phyloP scores from a whole-genome alignment of 2,329 filamentous ascomycete species.

The Macrophomina phaseolina region DNA sequence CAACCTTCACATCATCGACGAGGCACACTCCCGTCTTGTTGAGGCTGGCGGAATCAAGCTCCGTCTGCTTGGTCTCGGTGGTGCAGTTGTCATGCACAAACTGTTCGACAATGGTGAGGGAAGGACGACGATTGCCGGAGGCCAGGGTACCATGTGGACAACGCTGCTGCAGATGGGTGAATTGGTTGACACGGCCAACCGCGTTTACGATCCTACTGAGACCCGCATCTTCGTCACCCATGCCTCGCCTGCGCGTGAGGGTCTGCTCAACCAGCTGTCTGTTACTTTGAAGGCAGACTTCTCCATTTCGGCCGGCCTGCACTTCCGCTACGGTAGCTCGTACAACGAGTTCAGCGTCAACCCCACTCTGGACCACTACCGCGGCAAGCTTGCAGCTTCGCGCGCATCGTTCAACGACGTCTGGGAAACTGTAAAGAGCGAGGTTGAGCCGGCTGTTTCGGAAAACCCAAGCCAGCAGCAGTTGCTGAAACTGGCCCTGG shows the following conservation, averaged over 20 bases:
- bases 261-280: slow-evolving; percentile 95
- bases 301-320: slow-evolving; percentile 93
- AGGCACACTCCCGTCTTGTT: slow-evolving; percentile 92
- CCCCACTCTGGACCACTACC: slow-evolving; percentile 95
- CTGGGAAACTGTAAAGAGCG: slow-evolving; percentile 96
- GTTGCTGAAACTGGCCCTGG: slow-evolving; percentile 85
- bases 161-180: slow-evolving; percentile 98
- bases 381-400: slow-evolving; percentile 95
- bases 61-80: slow-evolving; percentile 88
- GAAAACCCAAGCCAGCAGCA: slow-evolving; percentile 95
- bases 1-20: slow-evolving; percentile 98
- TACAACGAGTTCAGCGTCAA: slow-evolving; percentile 99
- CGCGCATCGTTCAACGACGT: slow-evolving; percentile 99
- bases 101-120: slow-evolving; percentile 98
- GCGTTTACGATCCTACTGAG: slow-evolving; percentile 97
- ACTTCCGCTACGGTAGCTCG: slow-evolving; percentile 98
- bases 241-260: slow-evolving; percentile 93
- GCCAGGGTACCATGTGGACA: slow-evolving; percentile 99
- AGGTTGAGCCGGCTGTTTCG: slow-evolving; percentile 92
- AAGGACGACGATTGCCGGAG: slow-evolving; percentile 95
- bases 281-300: slow-evolving; percentile 98
- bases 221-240: slow-evolving; percentile 97
- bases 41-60: slow-evolving; percentile 97
- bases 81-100: slow-evolving; percentile 99
- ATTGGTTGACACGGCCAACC: slow-evolving; percentile 94